Conservation (phyloP, 768 basidiomycete species). For the Lactarius sp. region DNA sequence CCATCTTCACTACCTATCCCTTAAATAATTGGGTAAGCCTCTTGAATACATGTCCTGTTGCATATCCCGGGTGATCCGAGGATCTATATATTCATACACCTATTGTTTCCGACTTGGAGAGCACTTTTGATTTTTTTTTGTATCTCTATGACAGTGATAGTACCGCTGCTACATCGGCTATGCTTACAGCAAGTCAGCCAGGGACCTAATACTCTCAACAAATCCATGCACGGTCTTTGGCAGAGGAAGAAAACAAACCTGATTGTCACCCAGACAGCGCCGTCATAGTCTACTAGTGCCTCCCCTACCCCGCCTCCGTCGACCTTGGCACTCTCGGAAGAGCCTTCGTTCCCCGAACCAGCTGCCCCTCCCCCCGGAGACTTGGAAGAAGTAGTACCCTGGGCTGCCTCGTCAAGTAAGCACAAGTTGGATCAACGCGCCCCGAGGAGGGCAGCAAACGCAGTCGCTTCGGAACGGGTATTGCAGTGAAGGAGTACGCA, state of each 20-base stretch:
- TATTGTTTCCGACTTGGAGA: too few species aligned
- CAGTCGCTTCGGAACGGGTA: constrained; percentile 34
- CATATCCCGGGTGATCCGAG: too few species aligned
- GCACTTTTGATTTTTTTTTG: too few species aligned
- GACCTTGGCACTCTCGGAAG: too few species aligned
- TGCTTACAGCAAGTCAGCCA: constrained; percentile 41
- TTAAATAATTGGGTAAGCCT: too few species aligned
- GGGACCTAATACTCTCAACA: constrained; percentile 71
- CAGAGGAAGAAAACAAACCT: constrained; percentile 34
- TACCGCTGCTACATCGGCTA: not conserved
- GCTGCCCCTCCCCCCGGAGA: not conserved
- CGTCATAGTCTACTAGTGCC: constrained; percentile 28
- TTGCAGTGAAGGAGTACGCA: constrained; percentile 42
- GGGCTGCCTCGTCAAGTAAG: constrained; percentile 30
- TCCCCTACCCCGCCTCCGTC: constrained; percentile 6
- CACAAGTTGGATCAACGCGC: too few species aligned
- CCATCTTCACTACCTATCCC: too few species aligned
- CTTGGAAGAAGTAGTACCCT: constrained; percentile 15
- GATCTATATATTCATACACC: too few species aligned
- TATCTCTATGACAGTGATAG: too few species aligned
- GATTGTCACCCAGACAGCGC: constrained; percentile 37
- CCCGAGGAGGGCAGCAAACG: too few species aligned
- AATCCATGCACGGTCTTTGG: constrained; percentile 79
- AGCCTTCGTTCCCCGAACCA: not conserved
- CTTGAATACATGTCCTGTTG: too few species aligned